Evolutionary conservation across 192 early-diverging fungal genomes (phyloP).

Genomic region (Backusella australiensis): DNA sequence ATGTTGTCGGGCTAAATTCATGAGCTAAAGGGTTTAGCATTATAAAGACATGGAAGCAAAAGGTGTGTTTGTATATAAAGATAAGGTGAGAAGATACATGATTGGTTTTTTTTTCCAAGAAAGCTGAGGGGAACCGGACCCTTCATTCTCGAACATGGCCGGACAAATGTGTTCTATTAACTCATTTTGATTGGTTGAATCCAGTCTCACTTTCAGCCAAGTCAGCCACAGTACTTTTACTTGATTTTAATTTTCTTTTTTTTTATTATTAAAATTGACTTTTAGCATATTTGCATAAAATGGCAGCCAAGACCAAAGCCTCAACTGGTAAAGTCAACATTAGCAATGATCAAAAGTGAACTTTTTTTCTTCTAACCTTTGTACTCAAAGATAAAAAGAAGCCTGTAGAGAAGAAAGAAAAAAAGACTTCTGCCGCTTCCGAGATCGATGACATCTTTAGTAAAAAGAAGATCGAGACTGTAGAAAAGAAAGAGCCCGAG

Average conservation of each 20-base stretch:
- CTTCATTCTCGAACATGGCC: neutral
- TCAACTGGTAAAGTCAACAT: neutral
- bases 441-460: conserved; percentile 26
- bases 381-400: neutral
- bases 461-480: conserved; percentile 8
- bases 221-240: neutral
- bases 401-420: neutral
- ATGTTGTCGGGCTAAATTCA: neutral
- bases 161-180: neutral
- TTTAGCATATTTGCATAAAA: neutral
- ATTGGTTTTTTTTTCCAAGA: too few species aligned
- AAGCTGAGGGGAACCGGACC: neutral
- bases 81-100: neutral
- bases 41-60: neutral
- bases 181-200: too few species aligned
- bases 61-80: neutral
- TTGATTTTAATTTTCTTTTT: neutral
- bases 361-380: neutral
- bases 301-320: neutral
- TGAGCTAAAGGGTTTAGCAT: conserved; percentile 14
- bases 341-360: neutral
- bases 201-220: neutral
- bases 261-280: neutral
- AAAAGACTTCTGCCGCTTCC: neutral
- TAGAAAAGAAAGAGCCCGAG: neutral